Evolutionary conservation across 2,329 filamentous ascomycete species (phyloP).

Genomic region (Seiridium unicorne): DNA sequence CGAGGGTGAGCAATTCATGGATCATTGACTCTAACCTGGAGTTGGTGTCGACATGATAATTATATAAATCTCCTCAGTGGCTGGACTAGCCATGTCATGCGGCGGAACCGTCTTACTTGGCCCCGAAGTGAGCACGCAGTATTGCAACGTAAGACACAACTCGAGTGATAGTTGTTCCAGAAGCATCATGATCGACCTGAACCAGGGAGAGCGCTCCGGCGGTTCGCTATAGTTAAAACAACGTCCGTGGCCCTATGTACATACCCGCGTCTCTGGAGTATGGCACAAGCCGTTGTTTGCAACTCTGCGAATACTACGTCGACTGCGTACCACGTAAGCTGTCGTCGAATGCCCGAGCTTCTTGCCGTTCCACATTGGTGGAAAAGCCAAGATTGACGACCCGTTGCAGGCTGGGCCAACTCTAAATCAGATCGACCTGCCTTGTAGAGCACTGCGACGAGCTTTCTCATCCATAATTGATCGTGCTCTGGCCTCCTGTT

Average conservation of each 20-base stretch:
- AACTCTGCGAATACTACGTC: not conserved
- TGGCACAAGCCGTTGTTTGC: not conserved
- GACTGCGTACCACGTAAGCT: not conserved
- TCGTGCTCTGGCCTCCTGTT: constrained; percentile 1
- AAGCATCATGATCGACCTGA: not conserved
- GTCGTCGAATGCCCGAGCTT: not conserved
- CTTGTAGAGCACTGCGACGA: constrained; percentile 2
- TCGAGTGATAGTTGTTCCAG: not conserved
- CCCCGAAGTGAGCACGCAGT: not conserved
- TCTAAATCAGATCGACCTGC: constrained; percentile 2
- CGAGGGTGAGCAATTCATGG: too few relatives aligned
- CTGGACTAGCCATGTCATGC: too few relatives aligned
- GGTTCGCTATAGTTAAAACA: not conserved
- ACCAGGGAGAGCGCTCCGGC: not conserved
- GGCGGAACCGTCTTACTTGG: not conserved
- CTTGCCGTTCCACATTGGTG: constrained; percentile 1
- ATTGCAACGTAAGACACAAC: not conserved
- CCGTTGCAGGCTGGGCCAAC: not conserved
- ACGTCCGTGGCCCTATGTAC: too few relatives aligned
- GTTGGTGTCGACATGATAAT: too few relatives aligned
- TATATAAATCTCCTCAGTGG: too few relatives aligned
- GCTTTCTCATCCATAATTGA: not conserved
- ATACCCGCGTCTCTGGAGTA: not conserved
- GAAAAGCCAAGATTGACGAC: not conserved
- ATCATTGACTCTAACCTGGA: too few relatives aligned